Evolutionary conservation across 352 stramenopile genomes (phyloP).

Genomic region (Pythium rishiriense): DNA sequence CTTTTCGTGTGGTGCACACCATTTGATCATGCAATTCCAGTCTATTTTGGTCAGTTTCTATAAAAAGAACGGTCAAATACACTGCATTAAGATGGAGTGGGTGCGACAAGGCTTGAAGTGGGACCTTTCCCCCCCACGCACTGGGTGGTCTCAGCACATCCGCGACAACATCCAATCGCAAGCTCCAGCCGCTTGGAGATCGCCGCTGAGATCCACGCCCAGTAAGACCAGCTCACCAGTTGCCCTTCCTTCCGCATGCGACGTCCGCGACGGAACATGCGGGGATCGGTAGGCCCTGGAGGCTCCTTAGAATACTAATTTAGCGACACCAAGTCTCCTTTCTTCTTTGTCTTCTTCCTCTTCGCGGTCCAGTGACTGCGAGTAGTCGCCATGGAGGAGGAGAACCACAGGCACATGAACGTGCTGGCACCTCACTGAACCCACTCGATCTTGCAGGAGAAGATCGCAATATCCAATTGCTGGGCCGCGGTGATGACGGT

Average conservation of each 20-base stretch:
- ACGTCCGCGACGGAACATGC: neutral
- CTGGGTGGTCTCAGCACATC: conserved; percentile 11
- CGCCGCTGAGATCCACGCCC: neutral
- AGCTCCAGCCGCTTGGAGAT: neutral
- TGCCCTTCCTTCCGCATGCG: neutral
- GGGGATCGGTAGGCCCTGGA: no score
- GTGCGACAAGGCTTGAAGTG: conserved; percentile 9
- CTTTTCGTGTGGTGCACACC: neutral
- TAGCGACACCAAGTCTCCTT: no score
- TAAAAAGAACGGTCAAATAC: neutral
- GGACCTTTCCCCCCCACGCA: neutral
- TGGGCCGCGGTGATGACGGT: neutral
- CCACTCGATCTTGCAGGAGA: no score
- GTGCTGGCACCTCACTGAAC: neutral
- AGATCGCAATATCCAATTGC: no score
- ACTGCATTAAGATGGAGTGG: neutral
- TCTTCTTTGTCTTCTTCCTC: neutral
- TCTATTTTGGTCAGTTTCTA: neutral
- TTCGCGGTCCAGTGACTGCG: neutral
- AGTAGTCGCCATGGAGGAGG: no score
- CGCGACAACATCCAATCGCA: neutral
- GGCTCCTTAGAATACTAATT: no score
- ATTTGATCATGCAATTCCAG: neutral
- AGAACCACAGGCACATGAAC: no score
- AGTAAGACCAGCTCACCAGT: neutral